phyloP scores from a whole-genome alignment of 2,329 filamentous ascomycete genomes.

The Fusarium domesticum region DNA sequence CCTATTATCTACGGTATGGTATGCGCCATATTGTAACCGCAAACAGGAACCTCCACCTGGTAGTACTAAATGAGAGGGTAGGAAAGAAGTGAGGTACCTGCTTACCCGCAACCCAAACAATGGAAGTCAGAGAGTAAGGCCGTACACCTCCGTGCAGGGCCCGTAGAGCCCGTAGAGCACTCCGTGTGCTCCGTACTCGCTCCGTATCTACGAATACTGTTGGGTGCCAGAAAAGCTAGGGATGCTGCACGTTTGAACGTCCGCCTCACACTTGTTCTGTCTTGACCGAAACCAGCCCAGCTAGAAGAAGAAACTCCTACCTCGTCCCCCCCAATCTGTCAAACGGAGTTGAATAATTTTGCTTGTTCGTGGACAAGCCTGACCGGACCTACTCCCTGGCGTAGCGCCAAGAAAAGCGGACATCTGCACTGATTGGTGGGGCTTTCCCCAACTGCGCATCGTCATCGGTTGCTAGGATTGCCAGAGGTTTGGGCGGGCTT shows the following conservation, averaged over 20 bases:
- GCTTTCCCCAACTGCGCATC: slow-evolving; percentile 22
- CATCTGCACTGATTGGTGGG: slow-evolving; percentile 26
- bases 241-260: background rate
- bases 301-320: too few relatives aligned
- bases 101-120: too few relatives aligned
- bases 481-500: too few relatives aligned
- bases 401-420: slow-evolving; percentile 29
- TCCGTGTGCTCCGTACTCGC: background rate
- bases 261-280: too few relatives aligned
- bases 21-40: background rate
- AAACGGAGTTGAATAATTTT: background rate
- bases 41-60: slow-evolving; percentile 4
- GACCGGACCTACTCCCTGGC: slow-evolving; percentile 21
- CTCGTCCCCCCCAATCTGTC: background rate
- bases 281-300: too few relatives aligned
- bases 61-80: too few relatives aligned
- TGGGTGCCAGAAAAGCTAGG: background rate
- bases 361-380: slow-evolving; percentile 10
- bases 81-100: too few relatives aligned
- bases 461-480: slow-evolving; percentile 30
- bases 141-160: background rate
- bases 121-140: too few relatives aligned
- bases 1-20: background rate
- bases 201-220: background rate
- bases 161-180: background rate